Conservation (phyloP, 148 eudicot species). For the Cornus kousa region DNA sequence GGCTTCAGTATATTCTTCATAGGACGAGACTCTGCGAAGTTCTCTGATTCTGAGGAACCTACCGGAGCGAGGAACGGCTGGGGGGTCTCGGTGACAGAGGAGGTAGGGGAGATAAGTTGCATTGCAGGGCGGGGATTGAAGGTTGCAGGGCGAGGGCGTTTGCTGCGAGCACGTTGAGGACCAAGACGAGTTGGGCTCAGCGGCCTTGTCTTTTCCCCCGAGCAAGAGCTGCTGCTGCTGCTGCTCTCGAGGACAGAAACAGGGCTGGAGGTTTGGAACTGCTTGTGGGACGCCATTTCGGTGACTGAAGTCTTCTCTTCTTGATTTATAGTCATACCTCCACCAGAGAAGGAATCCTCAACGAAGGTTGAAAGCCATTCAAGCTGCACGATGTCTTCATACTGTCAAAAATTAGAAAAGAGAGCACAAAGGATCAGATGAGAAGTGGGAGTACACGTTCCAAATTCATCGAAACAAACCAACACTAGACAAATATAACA, state of each 20-base stretch:
- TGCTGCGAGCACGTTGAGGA: slow-evolving; percentile 71
- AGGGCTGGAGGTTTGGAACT: slow-evolving; percentile 75
- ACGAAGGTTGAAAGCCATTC: slow-evolving; percentile 92
- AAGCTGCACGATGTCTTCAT: slow-evolving; percentile 83
- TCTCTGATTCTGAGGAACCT: slow-evolving; percentile 30
- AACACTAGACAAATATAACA: neutral
- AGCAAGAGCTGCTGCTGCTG: slow-evolving; percentile 58
- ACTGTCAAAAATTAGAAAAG: slow-evolving; percentile 35
- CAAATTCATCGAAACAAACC: neutral
- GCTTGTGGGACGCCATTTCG: slow-evolving; percentile 35
- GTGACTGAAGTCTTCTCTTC: slow-evolving; percentile 24
- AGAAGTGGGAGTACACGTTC: neutral
- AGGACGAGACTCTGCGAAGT: slow-evolving; percentile 30
- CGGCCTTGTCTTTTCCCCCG: slow-evolving; percentile 35
- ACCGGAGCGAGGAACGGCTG: slow-evolving; percentile 11
- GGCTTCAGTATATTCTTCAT: slow-evolving; percentile 15
- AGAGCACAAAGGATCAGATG: neutral
- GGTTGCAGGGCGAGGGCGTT: slow-evolving; percentile 81
- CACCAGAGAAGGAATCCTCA: slow-evolving; percentile 82
- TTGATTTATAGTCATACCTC: slow-evolving; percentile 57
- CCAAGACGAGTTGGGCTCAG: slow-evolving; percentile 38
- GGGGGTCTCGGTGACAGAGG: slow-evolving; percentile 24
- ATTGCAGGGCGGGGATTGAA: slow-evolving; percentile 53
- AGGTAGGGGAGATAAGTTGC: slow-evolving; percentile 38
- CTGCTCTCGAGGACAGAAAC: slow-evolving; percentile 80